Evolutionary conservation across 495 filamentous ascomycete genomes (phyloP).

Genomic region (Talaromyces nanjingensis): DNA sequence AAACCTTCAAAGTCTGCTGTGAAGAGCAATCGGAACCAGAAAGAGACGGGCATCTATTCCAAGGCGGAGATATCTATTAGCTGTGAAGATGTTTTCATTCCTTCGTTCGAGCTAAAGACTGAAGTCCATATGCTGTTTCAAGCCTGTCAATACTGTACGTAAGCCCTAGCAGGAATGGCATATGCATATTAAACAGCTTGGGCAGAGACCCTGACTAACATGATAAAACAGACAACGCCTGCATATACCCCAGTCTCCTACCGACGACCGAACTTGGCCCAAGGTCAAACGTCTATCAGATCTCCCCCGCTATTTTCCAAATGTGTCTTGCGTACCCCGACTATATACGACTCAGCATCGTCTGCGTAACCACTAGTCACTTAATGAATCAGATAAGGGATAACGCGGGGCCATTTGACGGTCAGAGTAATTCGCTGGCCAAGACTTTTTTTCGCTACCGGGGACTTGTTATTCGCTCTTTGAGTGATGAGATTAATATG

Average conservation of each 20-base stretch:
- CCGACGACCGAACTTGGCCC: conserved; percentile 19
- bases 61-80: background rate
- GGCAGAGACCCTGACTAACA: background rate
- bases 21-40: background rate
- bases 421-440: conserved; percentile 9
- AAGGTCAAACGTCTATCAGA: conserved; percentile 21
- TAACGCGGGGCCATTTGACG: background rate
- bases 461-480: conserved; percentile 25
- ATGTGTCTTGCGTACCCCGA: conserved; percentile 12
- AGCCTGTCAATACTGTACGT: background rate
- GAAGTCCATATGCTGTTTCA: background rate
- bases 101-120: background rate
- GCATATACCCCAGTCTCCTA: conserved; percentile 22
- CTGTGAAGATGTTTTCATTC: background rate
- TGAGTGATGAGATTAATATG: conserved; percentile 18
- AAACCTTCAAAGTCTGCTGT: background rate
- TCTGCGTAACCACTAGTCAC: conserved; percentile 29
- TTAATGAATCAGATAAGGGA: conserved; percentile 21
- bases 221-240: conserved; percentile 19
- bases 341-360: conserved; percentile 19
- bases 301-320: conserved; percentile 12
- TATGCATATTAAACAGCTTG: background rate
- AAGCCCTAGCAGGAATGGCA: background rate
- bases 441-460: conserved; percentile 24
- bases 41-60: background rate